phyloP scores from a whole-genome alignment of 139 green algal genomes.

The Coccomyxa sp. region DNA sequence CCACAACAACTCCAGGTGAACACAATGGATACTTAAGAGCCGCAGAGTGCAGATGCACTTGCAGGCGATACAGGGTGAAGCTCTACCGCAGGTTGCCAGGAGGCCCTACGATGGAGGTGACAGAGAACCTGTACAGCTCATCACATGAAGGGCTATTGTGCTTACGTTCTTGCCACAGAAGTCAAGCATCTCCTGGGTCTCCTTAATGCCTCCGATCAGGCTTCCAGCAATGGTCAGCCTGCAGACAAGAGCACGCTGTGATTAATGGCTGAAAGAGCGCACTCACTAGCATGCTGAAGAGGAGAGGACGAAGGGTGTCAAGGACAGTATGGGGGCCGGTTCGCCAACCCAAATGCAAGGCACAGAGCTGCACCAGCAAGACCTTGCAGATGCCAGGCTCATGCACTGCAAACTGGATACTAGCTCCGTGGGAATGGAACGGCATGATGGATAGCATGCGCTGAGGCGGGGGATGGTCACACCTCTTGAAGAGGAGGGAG shows the following conservation, averaged over 20 bases:
- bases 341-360: not conserved
- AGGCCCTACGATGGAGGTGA: no score
- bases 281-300: not conserved
- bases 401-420: constrained; percentile 4
- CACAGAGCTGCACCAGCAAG: constrained; percentile 2
- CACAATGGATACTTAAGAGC: no score
- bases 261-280: no score
- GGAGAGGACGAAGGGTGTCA: not conserved
- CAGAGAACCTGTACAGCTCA: not conserved
- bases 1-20: no score
- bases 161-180: constrained; percentile 69
- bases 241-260: not conserved
- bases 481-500: not conserved
- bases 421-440: not conserved
- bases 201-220: constrained; percentile 64
- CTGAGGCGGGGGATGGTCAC: not conserved
- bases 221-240: constrained; percentile 33
- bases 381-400: not conserved
- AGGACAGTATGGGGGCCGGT: not conserved
- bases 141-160: constrained; percentile 23
- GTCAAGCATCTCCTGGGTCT: constrained; percentile 79
- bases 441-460: not conserved
- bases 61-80: no score
- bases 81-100: no score
- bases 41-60: no score